These are phyloP conservation scores for Ogataea ramenticola DNA, from an alignment of 805 yeast genomes.

Conservation along the genomic window DNA sequence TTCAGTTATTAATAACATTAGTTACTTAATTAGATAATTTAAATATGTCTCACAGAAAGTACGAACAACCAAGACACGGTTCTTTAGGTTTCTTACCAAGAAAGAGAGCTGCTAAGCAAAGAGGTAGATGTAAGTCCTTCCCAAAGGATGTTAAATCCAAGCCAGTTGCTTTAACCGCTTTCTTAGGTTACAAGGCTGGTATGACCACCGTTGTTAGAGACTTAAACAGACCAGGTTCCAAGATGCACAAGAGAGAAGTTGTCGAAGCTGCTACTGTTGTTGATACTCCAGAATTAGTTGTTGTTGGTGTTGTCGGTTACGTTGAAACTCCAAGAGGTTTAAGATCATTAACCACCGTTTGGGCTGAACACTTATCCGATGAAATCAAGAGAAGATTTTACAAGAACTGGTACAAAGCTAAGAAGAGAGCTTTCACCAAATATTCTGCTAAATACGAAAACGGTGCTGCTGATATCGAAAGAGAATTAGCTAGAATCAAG, in stretches of 20 bases:
- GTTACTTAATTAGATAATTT: slow-evolving; percentile 2
- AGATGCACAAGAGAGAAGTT: slow-evolving; percentile 99
- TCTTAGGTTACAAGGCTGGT: slow-evolving; percentile 99
- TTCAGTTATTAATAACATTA: slow-evolving; percentile 3
- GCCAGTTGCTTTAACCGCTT: slow-evolving; percentile 98
- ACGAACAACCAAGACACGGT: slow-evolving; percentile 99
- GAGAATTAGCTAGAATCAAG: slow-evolving; percentile 96
- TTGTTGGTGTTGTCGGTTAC: slow-evolving; percentile 99
- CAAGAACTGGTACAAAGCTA: slow-evolving; percentile 99
- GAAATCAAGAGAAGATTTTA: slow-evolving; percentile 99
- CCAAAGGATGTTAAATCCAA: slow-evolving; percentile 97
- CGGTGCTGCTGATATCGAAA: slow-evolving; percentile 81
- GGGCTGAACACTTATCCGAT: slow-evolving; percentile 99
- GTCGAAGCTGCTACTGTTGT: slow-evolving; percentile 99
- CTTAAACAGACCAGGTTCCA: slow-evolving; percentile 99
- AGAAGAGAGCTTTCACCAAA: slow-evolving; percentile 99
- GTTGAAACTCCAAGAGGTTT: slow-evolving; percentile 99
- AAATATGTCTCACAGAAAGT: slow-evolving; percentile 98
- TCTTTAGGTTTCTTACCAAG: slow-evolving; percentile 99
- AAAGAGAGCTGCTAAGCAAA: slow-evolving; percentile 98
- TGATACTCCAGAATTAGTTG: slow-evolving; percentile 98
- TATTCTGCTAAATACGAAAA: slow-evolving; percentile 97
- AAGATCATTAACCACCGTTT: slow-evolving; percentile 98
- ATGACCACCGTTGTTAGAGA: slow-evolving; percentile 99
- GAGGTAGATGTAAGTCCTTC: slow-evolving; percentile 99